Conservation (phyloP, 768 basidiomycete species). For the Amanita fuliginea region DNA sequence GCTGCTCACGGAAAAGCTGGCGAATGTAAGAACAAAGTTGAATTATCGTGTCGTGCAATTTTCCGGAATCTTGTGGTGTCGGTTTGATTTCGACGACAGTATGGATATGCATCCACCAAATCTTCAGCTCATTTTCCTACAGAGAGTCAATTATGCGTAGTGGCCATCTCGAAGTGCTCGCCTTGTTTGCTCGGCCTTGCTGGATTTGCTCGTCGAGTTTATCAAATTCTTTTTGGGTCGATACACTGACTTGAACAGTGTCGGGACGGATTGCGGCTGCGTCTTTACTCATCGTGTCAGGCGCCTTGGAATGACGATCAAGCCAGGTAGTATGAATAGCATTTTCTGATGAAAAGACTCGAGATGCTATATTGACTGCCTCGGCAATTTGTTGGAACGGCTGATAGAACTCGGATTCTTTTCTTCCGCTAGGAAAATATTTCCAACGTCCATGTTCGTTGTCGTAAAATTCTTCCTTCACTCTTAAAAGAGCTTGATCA, state of each 20-base stretch:
- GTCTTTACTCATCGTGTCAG: background rate
- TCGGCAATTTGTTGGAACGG: background rate
- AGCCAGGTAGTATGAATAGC: background rate
- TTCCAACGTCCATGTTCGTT: background rate
- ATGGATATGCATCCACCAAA: background rate
- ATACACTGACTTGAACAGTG: background rate
- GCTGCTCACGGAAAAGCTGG: conserved; percentile 8
- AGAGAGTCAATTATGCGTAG: no score
- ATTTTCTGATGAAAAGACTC: no score
- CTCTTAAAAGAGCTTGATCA: background rate
- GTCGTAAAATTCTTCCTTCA: background rate
- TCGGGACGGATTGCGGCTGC: background rate
- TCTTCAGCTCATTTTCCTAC: background rate
- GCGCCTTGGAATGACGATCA: background rate
- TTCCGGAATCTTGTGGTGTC: background rate
- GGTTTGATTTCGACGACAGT: background rate
- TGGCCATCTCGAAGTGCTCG: background rate
- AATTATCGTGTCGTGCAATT: background rate
- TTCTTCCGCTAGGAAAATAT: background rate
- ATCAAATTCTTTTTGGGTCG: background rate
- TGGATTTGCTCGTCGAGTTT: background rate
- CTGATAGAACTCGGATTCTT: background rate
- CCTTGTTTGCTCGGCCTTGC: background rate
- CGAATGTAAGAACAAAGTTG: conserved; percentile 7
- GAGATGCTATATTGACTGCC: background rate